Percentiles rank a stretch among this genome's conserved stretches.
Evolutionary conservation across 768 basidiomycete species (phyloP).

Genomic region (Amanita exitialis): DNA sequence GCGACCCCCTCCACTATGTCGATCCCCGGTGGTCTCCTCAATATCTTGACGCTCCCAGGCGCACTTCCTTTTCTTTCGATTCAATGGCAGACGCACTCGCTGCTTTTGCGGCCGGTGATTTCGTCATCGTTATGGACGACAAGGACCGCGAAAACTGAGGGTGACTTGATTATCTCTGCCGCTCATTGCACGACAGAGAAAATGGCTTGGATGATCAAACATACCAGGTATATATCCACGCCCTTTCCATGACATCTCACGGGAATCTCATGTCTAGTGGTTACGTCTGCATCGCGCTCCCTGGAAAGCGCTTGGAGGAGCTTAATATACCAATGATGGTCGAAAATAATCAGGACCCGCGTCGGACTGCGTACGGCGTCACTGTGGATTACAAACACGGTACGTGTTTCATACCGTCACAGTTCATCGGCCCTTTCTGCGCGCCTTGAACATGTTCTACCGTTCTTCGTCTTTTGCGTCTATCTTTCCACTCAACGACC

Average conservation of each 20-base stretch:
- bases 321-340: constrained; percentile 93
- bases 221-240: constrained; percentile 63
- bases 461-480: background rate
- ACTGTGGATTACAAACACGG: constrained; percentile 92
- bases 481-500: constrained; percentile 8
- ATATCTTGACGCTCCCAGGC: constrained; percentile 18
- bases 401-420: constrained; percentile 21
- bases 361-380: constrained; percentile 90
- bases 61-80: constrained; percentile 60
- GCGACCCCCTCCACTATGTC: background rate
- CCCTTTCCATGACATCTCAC: constrained; percentile 1
- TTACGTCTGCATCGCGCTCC: constrained; percentile 85
- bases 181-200: constrained; percentile 82
- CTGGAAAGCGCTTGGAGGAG: constrained; percentile 60
- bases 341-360: constrained; percentile 79
- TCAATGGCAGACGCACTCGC: constrained; percentile 68
- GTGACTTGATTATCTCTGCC: constrained; percentile 88
- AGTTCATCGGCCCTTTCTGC: background rate
- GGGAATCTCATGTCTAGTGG: constrained; percentile 44
- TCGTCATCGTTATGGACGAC: constrained; percentile 97
- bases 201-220: constrained; percentile 99
- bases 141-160: constrained; percentile 94
- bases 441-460: constrained; percentile 5
- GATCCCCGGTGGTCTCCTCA: constrained; percentile 24
- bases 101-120: constrained; percentile 74